Base-by-base conservation (phyloP, 768 basidiomycete species). In the Cystofilobasidium bisporidii region DNA sequence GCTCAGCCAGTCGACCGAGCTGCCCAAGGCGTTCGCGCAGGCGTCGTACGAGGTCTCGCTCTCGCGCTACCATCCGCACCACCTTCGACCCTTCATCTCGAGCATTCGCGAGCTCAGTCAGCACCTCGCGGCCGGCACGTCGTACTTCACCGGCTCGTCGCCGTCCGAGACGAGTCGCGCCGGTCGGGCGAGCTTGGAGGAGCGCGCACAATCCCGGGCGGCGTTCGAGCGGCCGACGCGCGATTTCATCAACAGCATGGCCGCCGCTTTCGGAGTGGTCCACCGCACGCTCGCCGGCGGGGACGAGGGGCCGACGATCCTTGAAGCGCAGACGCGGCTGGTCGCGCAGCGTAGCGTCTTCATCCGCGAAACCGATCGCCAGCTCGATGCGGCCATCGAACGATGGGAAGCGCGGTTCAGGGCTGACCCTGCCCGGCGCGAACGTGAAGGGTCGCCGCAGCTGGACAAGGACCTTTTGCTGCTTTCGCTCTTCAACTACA, bases 401-500 rank as follows among this genome's bases (percentile, higher is more conserved):
- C 41, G 50, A 6, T 68, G 67, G 67, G 67, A 68, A 45, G 61
- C 33, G 1, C 43, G 57, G 24, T 32, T n/a, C n/a, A 57, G 48
- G 28, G 33, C 40, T 2, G 26, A 30, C 12, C 8, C 24, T 8
- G 15, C 18, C n/a, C 10, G 30, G n/a, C 1, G 33, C 50, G 43
- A 30, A 15, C 2, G 5, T 3, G 30, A 56, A 2, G 28, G 10
- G 2, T 56, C 53, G 15, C 53, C 53, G 2, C 53, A 56, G 28
- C 67, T 68, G 3, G 67, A 68, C 57, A 62, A 63, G 47, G 55
- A 68, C 8, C 62, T 68, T 1, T 56, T 68, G n/a, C 55, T 57
- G 56, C 28, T 68, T 26, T 63, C 61, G 33, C 38, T 68, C 18
- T 68, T 68, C 56, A 50, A 28, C n/a, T 50, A 64, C 24, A 64